These are phyloP conservation scores for Fusarium compactum DNA, from an alignment of 2,329 filamentous ascomycete genomes.

Conservation along the genomic window DNA sequence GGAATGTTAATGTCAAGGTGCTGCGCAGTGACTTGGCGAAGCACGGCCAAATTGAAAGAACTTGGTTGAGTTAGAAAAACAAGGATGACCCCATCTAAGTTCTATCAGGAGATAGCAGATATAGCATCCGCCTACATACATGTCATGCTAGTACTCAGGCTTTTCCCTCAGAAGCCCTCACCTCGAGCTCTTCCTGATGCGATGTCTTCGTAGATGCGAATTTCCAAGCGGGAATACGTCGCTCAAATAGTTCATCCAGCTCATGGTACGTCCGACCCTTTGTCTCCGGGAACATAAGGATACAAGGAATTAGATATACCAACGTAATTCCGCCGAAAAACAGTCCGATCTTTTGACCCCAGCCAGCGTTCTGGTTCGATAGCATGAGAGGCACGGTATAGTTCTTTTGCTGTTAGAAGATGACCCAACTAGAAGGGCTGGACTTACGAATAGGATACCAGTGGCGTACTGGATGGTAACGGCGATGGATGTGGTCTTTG, in stretches of 20 bases:
- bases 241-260: neutral
- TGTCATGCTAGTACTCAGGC: no score
- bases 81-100: no score
- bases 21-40: neutral
- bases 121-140: no score
- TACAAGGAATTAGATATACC: neutral
- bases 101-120: no score
- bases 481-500: neutral
- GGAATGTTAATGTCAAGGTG: accelerated
- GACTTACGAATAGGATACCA: neutral
- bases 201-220: neutral
- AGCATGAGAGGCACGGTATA: neutral
- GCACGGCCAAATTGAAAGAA: accelerated
- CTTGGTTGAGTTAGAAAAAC: accelerated
- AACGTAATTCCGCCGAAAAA: neutral
- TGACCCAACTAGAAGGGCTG: accelerated
- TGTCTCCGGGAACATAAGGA: neutral
- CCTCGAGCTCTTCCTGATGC: neutral
- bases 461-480: neutral
- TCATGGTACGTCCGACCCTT: neutral
- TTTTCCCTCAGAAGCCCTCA: neutral
- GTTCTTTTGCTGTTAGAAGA: neutral
- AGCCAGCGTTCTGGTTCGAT: neutral
- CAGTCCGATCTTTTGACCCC: neutral
- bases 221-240: no score